A percentile compares a stretch with the other conserved stretches of the same genome.
These are phyloP conservation scores for Pugionium cornutum DNA, from an alignment of 345 rosid genomes.

Conservation along the genomic window DNA sequence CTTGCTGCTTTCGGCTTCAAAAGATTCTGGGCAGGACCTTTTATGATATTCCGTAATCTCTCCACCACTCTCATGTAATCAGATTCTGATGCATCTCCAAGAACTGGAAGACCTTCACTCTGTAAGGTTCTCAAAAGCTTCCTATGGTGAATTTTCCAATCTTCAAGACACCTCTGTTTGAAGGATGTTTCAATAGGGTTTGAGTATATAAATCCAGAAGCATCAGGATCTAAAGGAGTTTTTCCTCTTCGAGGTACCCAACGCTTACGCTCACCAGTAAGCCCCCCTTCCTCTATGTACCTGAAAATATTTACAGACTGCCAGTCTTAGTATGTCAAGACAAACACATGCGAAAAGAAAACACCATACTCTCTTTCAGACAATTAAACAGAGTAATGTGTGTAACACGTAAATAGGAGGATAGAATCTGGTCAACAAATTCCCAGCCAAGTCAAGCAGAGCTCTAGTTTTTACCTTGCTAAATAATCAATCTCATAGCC, in stretches of 20 bases:
- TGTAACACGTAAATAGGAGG: slow-evolving; percentile 15
- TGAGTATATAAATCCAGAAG: slow-evolving; percentile 78
- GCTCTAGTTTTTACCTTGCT: slow-evolving; percentile 58
- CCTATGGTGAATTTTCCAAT: slow-evolving; percentile 69
- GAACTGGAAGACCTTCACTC: slow-evolving; percentile 71
- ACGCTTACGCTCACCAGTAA: slow-evolving; percentile 95
- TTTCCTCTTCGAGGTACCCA: slow-evolving; percentile 98
- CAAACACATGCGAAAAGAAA: not conserved
- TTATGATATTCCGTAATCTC: slow-evolving; percentile 68
- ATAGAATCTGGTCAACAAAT: slow-evolving; percentile 11
- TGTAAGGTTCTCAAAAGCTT: slow-evolving; percentile 71
- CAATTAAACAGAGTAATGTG: slow-evolving; percentile 15
- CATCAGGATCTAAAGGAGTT: slow-evolving; percentile 94
- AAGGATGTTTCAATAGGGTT: slow-evolving; percentile 91
- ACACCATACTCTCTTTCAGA: slow-evolving; percentile 2
- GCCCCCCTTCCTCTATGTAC: slow-evolving; percentile 91
- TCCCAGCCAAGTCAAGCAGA: slow-evolving; percentile 8
- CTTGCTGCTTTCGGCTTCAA: slow-evolving; percentile 97
- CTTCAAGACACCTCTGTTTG: slow-evolving; percentile 85
- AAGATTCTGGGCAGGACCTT: slow-evolving; percentile 79
- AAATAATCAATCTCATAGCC: slow-evolving; percentile 89
- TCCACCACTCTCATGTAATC: slow-evolving; percentile 79
- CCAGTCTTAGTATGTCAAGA: slow-evolving; percentile 21
- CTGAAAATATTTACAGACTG: slow-evolving; percentile 44
- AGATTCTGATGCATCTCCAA: slow-evolving; percentile 77